Evolutionary conservation across 2,329 filamentous ascomycete genomes (phyloP).

Genomic region (Cytospora schulzeri): DNA sequence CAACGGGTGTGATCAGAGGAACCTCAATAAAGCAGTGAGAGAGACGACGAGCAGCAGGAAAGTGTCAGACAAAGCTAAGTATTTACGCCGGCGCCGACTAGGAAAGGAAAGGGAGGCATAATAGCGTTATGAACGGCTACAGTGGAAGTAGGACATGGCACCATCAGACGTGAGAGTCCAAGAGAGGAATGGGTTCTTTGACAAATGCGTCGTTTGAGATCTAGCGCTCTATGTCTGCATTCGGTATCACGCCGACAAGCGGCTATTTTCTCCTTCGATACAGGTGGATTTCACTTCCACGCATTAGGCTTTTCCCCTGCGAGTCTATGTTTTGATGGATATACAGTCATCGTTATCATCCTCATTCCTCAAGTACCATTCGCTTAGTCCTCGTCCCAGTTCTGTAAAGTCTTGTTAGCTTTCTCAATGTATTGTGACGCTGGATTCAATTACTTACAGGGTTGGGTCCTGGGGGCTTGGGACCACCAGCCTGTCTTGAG

Average conservation of each 20-base stretch:
- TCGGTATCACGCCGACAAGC: slow-evolving; percentile 7
- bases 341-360: slow-evolving; percentile 16
- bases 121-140: background rate
- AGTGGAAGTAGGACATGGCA: background rate
- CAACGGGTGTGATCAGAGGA: no score
- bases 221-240: slow-evolving; percentile 18
- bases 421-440: background rate
- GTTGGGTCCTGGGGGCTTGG: slow-evolving; percentile 94
- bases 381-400: slow-evolving; percentile 65
- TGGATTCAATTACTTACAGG: slow-evolving; percentile 50
- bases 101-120: background rate
- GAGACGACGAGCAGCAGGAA: background rate
- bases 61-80: background rate
- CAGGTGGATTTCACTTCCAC: slow-evolving; percentile 24
- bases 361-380: slow-evolving; percentile 5
- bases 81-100: background rate
- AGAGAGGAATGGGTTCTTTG: background rate
- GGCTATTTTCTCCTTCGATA: slow-evolving; percentile 10
- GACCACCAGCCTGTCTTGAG: slow-evolving; percentile 92
- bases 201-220: slow-evolving; percentile 9
- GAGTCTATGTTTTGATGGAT: slow-evolving; percentile 21
- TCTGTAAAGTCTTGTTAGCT: slow-evolving; percentile 43
- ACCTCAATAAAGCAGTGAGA: no score
- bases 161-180: background rate
- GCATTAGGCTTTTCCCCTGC: slow-evolving; percentile 5